A percentile compares a stretch with the other conserved stretches of the same genome.
These are phyloP conservation scores for Ogataea paradorogensis DNA, from an alignment of 805 yeast genomes.

Conservation along the genomic window DNA sequence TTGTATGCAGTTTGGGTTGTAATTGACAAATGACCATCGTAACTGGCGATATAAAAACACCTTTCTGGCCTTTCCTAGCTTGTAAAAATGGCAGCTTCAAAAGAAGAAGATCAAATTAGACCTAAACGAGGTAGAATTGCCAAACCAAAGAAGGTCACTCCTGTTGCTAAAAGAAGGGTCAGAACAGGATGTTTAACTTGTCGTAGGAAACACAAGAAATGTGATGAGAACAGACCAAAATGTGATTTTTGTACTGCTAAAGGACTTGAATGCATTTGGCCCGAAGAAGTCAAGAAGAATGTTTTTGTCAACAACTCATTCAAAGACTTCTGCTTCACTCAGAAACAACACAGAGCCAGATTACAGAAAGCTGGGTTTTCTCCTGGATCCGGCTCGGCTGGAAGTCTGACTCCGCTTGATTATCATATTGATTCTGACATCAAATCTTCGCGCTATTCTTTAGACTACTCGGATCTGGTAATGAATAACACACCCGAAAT, in stretches of 20 bases:
- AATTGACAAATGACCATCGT: slow-evolving; percentile 5
- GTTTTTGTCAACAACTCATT: slow-evolving; percentile 29
- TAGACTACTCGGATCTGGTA: slow-evolving; percentile 19
- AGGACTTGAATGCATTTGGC: slow-evolving; percentile 38
- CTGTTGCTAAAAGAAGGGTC: slow-evolving; percentile 36
- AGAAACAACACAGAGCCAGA: slow-evolving; percentile 10
- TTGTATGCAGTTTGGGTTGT: slow-evolving; percentile 8
- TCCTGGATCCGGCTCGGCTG: slow-evolving; percentile 2
- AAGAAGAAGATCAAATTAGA: slow-evolving; percentile 5
- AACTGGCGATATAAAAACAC: background rate
- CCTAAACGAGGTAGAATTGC: slow-evolving; percentile 21
- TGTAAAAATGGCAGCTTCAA: slow-evolving; percentile 5
- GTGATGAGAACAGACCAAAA: slow-evolving; percentile 54
- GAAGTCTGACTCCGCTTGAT: slow-evolving; percentile 17
- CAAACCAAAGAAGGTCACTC: slow-evolving; percentile 28
- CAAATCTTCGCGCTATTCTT: slow-evolving; percentile 11
- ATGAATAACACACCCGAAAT: slow-evolving; percentile 6
- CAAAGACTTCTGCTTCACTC: slow-evolving; percentile 24
- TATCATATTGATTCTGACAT: background rate
- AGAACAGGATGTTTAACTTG: slow-evolving; percentile 51
- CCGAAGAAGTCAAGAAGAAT: slow-evolving; percentile 30
- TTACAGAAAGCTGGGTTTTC: slow-evolving; percentile 4
- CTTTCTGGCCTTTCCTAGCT: background rate
- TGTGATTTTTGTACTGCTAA: slow-evolving; percentile 45
- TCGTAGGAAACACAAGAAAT: slow-evolving; percentile 50